A percentile compares a stretch with the other conserved stretches of the same genome.
Evolutionary conservation across 345 rosid species (phyloP).

Genomic region (Conringia planisiliqua): DNA sequence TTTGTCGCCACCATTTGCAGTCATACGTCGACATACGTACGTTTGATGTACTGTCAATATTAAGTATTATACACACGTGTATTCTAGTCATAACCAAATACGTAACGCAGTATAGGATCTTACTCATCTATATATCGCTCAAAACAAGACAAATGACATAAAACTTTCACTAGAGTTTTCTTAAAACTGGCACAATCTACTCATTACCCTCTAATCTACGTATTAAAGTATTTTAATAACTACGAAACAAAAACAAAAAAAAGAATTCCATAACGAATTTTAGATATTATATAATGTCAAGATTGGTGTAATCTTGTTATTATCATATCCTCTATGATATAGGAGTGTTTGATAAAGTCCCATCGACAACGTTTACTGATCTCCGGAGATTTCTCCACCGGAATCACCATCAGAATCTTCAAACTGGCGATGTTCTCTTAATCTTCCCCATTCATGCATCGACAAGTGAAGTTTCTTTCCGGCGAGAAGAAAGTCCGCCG

Average conservation of each 20-base stretch:
- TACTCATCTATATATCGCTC: neutral
- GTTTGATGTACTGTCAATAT: too few relatives aligned
- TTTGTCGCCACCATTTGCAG: too few relatives aligned
- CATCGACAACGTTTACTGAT: neutral
- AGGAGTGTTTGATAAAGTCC: neutral
- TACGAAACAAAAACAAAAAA: neutral
- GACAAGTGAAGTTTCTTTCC: conserved; percentile 39
- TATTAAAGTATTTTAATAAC: neutral
- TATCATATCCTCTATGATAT: neutral
- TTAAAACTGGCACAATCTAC: neutral
- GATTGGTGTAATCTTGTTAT: neutral
- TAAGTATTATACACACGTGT: too few relatives aligned
- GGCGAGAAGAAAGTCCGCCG: conserved; percentile 37
- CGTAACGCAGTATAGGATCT: too few relatives aligned
- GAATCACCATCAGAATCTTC: conserved; percentile 3
- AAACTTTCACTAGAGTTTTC: too few relatives aligned
- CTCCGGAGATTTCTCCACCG: neutral
- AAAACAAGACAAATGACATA: neutral
- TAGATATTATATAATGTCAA: neutral
- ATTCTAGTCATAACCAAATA: too few relatives aligned
- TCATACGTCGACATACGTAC: too few relatives aligned
- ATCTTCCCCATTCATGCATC: conserved; percentile 41
- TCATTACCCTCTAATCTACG: neutral
- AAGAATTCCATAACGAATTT: neutral
- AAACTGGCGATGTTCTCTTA: conserved; percentile 29